Base-by-base conservation (phyloP, 2,329 filamentous ascomycete species). In the Drechslerella dactyloides region DNA sequence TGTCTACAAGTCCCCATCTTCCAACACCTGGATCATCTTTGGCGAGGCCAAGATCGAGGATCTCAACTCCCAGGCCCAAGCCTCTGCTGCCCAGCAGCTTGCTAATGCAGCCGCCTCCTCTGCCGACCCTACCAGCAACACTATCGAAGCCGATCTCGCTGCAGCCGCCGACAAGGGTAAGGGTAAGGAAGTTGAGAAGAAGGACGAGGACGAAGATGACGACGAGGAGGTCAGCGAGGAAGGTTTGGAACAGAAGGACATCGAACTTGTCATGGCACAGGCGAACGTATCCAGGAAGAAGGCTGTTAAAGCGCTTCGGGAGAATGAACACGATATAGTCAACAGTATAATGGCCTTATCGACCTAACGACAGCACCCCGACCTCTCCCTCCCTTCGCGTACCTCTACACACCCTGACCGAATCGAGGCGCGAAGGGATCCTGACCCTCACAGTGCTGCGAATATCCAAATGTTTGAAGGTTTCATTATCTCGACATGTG, bases 21-120 rank as follows among this genome's bases (percentile, higher is more conserved):
- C 91, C 90, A 97, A 97, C 88, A 97, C 93, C 81, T 99, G 93
- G 87, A 99, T 99, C 66, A 66, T 64, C 73, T 99, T 99, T 81
- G 94, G 94, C 82, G 96, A 99, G 86, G 94, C 96, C 81, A 99
- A 99, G 90, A 97, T 99, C 77, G 94, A 99, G 87, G 96, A 99
- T 83, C 86, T 97, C 79, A 99, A 97, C 89, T 96, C 94, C 78
- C 91, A 93, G 81, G 93, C 93, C 79, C 94, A 97, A 85, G 91
- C 93, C 79, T 91, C 90, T 77, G 94, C 94, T 78, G 93, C 93
- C 78, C 91, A 96, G 84, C 93, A 97, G 84, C 90, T 99, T 78
- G 88, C 88, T 76, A 85, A 86, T 78, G 89, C 87, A 78, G 80
- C 80, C 68, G 85, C 85, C 74, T 84, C 87, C 76, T 59, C 66